A percentile compares a stretch with the other conserved stretches of the same genome.
Evolutionary conservation across 1,139 yeast genomes (phyloP).

Genomic region (Waltiozyma sp.): DNA sequence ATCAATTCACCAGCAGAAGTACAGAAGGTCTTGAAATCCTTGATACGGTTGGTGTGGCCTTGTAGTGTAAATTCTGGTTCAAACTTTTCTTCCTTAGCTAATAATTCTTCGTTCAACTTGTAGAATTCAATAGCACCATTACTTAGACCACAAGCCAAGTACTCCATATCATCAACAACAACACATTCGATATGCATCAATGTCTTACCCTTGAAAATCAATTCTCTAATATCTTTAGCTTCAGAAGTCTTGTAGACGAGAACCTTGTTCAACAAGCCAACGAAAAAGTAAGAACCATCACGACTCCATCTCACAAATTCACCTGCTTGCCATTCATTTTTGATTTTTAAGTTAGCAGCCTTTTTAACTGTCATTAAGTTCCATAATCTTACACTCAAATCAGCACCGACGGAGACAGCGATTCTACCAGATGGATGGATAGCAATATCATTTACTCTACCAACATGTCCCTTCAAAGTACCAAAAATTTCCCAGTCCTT

Average conservation of each 20-base stretch:
- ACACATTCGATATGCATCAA: conserved; percentile 59
- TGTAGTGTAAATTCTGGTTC: conserved; percentile 46
- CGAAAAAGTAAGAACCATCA: conserved; percentile 59
- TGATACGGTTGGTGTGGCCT: conserved; percentile 82
- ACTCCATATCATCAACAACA: conserved; percentile 35
- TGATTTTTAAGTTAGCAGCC: conserved; percentile 74
- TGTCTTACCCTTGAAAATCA: conserved; percentile 36
- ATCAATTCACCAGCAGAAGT: conserved; percentile 32
- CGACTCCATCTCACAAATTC: conserved; percentile 54
- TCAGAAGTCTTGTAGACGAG: conserved; percentile 54
- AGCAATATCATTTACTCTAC: conserved; percentile 67
- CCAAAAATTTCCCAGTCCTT: conserved; percentile 96
- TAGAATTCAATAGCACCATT: conserved; percentile 64
- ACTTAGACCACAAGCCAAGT: conserved; percentile 56
- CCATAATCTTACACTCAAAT: conserved; percentile 80
- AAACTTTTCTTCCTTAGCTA: conserved; percentile 22
- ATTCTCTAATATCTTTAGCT: conserved; percentile 42
- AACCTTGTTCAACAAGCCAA: conserved; percentile 59
- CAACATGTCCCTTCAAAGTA: conserved; percentile 76
- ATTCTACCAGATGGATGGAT: conserved; percentile 91
- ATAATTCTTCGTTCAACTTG: conserved; percentile 23
- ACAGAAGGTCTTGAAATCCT: conserved; percentile 52
- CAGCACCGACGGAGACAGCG: conserved; percentile 82
- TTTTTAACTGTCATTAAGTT: conserved; percentile 95
- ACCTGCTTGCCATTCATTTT: conserved; percentile 59